Conservation (phyloP, 2,329 filamentous ascomycete species). For the Capronia coronata region DNA sequence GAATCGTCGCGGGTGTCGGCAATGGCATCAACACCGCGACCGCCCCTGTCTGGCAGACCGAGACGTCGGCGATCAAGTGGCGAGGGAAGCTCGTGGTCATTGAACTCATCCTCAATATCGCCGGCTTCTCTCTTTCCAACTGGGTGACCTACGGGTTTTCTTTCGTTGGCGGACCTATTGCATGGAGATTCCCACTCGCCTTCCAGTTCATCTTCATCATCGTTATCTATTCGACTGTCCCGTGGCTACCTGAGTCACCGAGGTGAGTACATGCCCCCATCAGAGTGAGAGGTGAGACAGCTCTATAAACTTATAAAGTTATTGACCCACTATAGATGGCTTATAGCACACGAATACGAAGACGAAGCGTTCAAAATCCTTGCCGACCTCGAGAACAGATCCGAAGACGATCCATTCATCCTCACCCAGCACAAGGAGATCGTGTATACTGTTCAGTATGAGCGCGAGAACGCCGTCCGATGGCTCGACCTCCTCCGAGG, state of each 20-base stretch:
- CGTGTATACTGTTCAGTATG: too few relatives aligned
- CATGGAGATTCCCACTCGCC: constrained; percentile 45
- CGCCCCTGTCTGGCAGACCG: constrained; percentile 47
- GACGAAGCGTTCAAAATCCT: too few relatives aligned
- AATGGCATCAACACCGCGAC: constrained; percentile 49
- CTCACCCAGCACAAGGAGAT: too few relatives aligned
- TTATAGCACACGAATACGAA: too few relatives aligned
- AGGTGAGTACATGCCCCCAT: constrained; percentile 8
- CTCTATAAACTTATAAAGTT: too few relatives aligned
- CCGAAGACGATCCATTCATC: too few relatives aligned
- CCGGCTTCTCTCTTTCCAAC: constrained; percentile 46
- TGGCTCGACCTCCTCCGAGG: too few relatives aligned
- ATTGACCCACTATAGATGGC: too few relatives aligned
- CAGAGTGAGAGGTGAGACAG: too few relatives aligned
- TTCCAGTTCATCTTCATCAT: constrained; percentile 48
- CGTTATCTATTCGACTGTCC: constrained; percentile 41
- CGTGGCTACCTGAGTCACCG: constrained; percentile 45
- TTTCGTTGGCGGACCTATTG: constrained; percentile 38
- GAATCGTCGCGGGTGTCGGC: constrained; percentile 43
- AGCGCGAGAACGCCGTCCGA: too few relatives aligned
- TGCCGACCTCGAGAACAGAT: too few relatives aligned
- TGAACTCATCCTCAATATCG: constrained; percentile 47
- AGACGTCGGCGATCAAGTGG: constrained; percentile 43
- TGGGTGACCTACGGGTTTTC: constrained; percentile 48
- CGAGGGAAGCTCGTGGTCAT: constrained; percentile 44